Evolutionary conservation across 345 rosid genomes (phyloP), one percentile per base, ranked within the genome.

Genomic region (Passiflora organensis): DNA sequence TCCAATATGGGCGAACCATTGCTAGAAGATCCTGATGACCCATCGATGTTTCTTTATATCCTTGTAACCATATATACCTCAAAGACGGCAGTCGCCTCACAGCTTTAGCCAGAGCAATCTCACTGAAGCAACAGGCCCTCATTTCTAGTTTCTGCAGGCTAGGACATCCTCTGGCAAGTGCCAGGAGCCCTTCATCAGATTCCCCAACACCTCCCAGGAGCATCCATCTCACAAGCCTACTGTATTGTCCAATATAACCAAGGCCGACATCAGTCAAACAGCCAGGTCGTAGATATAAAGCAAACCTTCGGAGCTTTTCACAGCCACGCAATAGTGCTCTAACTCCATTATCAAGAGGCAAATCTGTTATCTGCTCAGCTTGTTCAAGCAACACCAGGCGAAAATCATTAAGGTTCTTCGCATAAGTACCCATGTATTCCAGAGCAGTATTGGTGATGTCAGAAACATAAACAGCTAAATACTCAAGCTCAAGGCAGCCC

Each of bases 61-160:
- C 97, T 67, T 94, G 97, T 54, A 94, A 91, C 99, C 99, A 94
- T 28, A 94, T 60, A 60, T 87, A 94, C 74, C 99, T 87, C 63
- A 94, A 66, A 32, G 96, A 86, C 49, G 82, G 56, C 63, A 94
- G 58, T 22, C 74, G 80, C 75, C 58, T 55, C 5, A 70, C 97
- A 18, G 93, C 86, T 25, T 46, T 67, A 9, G 97, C 89, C 15
- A 94, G 65, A 16, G 95, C 99, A 16, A 47, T 56, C 68, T 86
- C 97, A 10, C 82, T 86, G 77, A 94, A 94, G 73, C 78, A 79
- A 66, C 97, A 94, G 5, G 88, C 91, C 64, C 95, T 82, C 88
- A 94, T 94, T 67, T 94, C 99, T 10, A 94, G 83, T 66, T 83
- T 94, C 64, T 80, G 89, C 49, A 94, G 77, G 45, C 76, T 83